These are phyloP conservation scores for Nemophila menziesii DNA, from an alignment of 257 asterid species.

Conservation along the genomic window DNA sequence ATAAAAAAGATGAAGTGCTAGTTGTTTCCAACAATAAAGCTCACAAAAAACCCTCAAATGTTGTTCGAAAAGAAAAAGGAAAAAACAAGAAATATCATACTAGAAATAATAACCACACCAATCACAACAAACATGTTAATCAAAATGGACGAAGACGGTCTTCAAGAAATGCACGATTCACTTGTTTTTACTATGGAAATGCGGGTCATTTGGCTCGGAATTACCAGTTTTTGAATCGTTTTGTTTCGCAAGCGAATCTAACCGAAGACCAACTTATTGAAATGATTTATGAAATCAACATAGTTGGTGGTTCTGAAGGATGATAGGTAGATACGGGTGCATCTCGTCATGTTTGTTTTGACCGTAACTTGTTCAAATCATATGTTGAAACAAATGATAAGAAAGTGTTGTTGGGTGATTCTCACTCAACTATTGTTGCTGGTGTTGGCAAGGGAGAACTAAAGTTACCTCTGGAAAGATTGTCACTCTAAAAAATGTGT, in stretches of 20 bases:
- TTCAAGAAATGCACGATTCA: neutral
- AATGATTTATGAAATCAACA: neutral
- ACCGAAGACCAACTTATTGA: neutral
- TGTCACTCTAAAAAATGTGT: neutral
- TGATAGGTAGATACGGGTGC: too few species aligned
- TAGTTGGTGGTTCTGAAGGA: neutral
- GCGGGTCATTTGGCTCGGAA: neutral
- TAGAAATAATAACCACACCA: too few species aligned
- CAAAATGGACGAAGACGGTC: neutral
- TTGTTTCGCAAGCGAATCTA: neutral
- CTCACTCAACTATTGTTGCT: too few species aligned
- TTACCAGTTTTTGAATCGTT: neutral
- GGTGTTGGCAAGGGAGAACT: neutral
- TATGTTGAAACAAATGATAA: conserved; percentile 1
- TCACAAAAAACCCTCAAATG: neutral
- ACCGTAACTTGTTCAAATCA: neutral
- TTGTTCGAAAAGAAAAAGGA: neutral
- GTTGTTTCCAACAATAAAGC: too few species aligned
- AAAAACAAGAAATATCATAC: neutral
- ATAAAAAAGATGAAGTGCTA: neutral
- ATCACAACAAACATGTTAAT: neutral
- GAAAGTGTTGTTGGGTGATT: conserved; percentile 8
- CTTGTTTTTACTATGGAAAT: neutral
- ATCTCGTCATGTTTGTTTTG: conserved; percentile 4
- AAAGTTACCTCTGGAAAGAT: conserved; percentile 4